These are phyloP conservation scores for Ramichloridium luteum DNA, from an alignment of 2,329 filamentous ascomycete genomes.

Conservation along the genomic window DNA sequence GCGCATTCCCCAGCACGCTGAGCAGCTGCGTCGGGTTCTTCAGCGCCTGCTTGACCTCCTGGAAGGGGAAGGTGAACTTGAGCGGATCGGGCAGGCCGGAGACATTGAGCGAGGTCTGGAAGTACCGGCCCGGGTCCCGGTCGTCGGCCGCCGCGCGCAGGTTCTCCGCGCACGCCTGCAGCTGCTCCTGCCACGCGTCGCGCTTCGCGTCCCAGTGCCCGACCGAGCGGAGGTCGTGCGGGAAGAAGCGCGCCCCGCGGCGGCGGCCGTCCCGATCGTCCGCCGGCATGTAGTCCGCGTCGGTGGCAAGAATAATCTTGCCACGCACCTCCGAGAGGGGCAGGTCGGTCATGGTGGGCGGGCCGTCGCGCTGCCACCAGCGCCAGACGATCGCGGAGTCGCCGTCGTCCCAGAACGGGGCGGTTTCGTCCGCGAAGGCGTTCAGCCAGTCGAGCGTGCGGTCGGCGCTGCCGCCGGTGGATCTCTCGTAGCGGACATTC, in stretches of 20 bases:
- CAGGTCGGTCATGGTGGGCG: not conserved
- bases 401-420: not conserved
- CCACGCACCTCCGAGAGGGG: not conserved
- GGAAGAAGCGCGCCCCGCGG: not conserved
- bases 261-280: not conserved
- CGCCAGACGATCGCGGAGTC: not conserved
- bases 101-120: not conserved
- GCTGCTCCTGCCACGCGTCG: not conserved
- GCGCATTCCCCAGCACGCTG: not conserved
- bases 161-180: not conserved
- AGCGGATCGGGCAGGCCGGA: not conserved
- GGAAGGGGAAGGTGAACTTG: not conserved
- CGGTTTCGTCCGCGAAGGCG: slow-evolving; percentile 1
- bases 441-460: not conserved
- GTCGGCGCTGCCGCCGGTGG: not conserved
- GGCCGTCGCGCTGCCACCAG: not conserved
- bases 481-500: not conserved
- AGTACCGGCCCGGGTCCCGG: not conserved
- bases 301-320: slow-evolving; percentile 1
- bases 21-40: not conserved
- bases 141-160: not conserved
- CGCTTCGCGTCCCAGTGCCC: not conserved
- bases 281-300: not conserved
- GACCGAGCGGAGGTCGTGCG: not conserved
- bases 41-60: not conserved